These are phyloP conservation scores for Gonapodya prolifera DNA, from an alignment of 192 early-diverging fungal species.

Conservation along the genomic window DNA sequence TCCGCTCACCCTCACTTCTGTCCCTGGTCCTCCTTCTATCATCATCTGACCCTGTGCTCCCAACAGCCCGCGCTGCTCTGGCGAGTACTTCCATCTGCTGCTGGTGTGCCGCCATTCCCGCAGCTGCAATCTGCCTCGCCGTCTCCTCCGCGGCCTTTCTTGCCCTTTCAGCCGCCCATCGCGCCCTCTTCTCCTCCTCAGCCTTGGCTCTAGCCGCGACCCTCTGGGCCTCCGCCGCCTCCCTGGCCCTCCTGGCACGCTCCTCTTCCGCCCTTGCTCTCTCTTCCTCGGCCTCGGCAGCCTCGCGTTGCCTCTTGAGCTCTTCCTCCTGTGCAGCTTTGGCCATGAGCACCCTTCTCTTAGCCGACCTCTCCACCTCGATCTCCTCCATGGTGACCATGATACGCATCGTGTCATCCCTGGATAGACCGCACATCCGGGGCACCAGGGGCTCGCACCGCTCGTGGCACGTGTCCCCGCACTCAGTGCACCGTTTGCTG, in stretches of 20 bases:
- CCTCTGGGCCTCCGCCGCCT: neutral
- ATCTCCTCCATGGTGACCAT: neutral
- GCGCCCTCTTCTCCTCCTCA: neutral
- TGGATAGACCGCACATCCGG: constrained; percentile 81
- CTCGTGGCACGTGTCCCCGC: constrained; percentile 64
- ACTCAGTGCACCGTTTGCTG: constrained; percentile 53
- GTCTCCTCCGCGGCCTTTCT: neutral
- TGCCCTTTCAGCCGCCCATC: neutral
- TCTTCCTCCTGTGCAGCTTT: neutral
- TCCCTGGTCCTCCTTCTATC: neutral
- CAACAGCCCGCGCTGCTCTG: neutral
- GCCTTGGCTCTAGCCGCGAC: neutral
- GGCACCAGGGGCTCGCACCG: constrained; percentile 80
- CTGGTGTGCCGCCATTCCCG: neutral
- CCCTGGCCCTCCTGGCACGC: neutral
- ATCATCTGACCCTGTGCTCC: no score
- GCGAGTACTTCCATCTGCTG: neutral
- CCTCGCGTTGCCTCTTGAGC: neutral
- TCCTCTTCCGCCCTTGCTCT: neutral
- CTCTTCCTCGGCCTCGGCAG: neutral
- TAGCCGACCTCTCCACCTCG: neutral
- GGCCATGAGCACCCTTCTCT: neutral
- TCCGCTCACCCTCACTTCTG: neutral
- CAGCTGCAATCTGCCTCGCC: neutral
- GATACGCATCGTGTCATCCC: constrained; percentile 23